Evolutionary conservation across 768 basidiomycete genomes (phyloP).

Genomic region (Suillus decipiens): DNA sequence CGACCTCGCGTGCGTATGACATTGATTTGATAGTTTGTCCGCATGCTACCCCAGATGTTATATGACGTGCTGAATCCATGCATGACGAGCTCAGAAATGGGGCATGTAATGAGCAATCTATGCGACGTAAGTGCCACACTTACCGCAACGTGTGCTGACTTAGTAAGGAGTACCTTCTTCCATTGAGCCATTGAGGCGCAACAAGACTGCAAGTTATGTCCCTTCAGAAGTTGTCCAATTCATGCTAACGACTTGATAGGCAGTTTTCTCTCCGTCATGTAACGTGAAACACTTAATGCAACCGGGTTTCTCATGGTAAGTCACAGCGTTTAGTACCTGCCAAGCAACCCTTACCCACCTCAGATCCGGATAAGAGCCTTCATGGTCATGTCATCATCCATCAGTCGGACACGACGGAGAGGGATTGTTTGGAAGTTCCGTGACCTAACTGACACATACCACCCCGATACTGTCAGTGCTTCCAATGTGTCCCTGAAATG

Average conservation of each 20-base stretch:
- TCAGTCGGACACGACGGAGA: slow-evolving; percentile 3
- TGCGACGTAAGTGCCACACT: not conserved
- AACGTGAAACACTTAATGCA: slow-evolving; percentile 3
- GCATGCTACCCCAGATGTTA: slow-evolving; percentile 4
- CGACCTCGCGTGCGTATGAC: slow-evolving; percentile 6
- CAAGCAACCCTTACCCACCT: slow-evolving; percentile 5
- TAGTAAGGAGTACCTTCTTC: not conserved
- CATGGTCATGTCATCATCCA: not conserved
- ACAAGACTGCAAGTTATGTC: not conserved
- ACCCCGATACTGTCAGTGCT: not conserved
- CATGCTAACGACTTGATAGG: not conserved
- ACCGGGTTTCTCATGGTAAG: slow-evolving; percentile 1
- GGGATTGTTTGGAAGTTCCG: not conserved
- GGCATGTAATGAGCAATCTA: not conserved
- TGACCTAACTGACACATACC: not conserved
- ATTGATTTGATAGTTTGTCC: not conserved
- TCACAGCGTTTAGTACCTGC: not conserved
- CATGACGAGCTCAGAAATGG: slow-evolving; percentile 1
- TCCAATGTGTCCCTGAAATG: not conserved
- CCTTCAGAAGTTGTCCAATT: not conserved
- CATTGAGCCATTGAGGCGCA: not conserved
- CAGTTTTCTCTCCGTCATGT: not conserved
- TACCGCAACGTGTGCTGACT: not conserved
- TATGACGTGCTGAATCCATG: slow-evolving; percentile 4
- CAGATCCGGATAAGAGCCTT: not conserved